Evolutionary conservation across 2,329 filamentous ascomycete genomes (phyloP).

Genomic region (Plenodomus biglobosus): DNA sequence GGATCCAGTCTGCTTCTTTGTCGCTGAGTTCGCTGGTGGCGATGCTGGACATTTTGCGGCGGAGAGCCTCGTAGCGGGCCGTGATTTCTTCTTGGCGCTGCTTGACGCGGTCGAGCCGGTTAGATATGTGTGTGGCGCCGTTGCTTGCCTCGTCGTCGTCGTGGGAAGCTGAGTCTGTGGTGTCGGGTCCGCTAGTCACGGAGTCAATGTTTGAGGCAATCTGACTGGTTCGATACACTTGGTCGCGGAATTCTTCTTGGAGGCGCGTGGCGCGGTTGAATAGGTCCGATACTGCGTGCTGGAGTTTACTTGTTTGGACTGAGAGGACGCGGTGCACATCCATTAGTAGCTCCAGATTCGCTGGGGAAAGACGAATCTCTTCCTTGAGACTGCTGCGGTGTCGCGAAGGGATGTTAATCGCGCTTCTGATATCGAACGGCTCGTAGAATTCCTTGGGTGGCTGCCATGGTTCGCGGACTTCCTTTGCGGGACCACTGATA

Average conservation of each 20-base stretch:
- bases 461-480: constrained; percentile 68
- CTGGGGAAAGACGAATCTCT: constrained; percentile 68
- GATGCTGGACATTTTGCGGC: constrained; percentile 51
- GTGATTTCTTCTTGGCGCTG: constrained; percentile 60
- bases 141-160: constrained; percentile 48
- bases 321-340: constrained; percentile 72
- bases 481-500: constrained; percentile 29
- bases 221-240: constrained; percentile 66
- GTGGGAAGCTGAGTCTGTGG: constrained; percentile 22
- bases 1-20: constrained; percentile 62
- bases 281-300: constrained; percentile 69
- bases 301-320: constrained; percentile 68
- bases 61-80: constrained; percentile 62
- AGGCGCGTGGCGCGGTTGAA: constrained; percentile 71
- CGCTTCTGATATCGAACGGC: constrained; percentile 56
- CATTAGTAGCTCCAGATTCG: constrained; percentile 70
- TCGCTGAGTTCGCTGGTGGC: constrained; percentile 61
- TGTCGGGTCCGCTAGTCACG: constrained; percentile 63
- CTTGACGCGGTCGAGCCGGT: constrained; percentile 58
- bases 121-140: constrained; percentile 60
- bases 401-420: constrained; percentile 62
- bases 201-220: constrained; percentile 67
- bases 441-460: constrained; percentile 63
- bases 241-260: constrained; percentile 66
- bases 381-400: constrained; percentile 65